Conservation (phyloP, 768 basidiomycete genomes). For the Podaxis sp. region DNA sequence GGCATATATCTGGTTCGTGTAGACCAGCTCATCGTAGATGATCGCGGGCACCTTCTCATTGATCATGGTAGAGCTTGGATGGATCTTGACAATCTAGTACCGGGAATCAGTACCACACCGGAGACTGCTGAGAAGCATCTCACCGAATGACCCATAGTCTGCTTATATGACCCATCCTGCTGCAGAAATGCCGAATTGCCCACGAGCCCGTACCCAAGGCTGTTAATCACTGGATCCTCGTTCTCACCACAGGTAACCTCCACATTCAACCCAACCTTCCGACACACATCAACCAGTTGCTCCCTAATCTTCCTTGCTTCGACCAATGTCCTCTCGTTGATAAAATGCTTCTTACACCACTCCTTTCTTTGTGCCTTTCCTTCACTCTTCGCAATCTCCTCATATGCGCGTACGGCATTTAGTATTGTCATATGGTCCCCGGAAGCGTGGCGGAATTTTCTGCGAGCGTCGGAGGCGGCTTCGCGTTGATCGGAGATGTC, state of each 20-base stretch:
- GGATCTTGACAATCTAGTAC: constrained; percentile 75
- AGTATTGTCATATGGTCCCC: constrained; percentile 93
- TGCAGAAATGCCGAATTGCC: constrained; percentile 84
- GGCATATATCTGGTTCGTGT: constrained; percentile 85
- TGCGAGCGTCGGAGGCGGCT: constrained; percentile 62
- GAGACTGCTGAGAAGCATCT: constrained; percentile 21
- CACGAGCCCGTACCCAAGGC: constrained; percentile 74
- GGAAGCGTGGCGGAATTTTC: constrained; percentile 77
- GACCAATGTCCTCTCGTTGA: constrained; percentile 79
- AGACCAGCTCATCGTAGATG: constrained; percentile 91
- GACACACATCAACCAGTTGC: constrained; percentile 72
- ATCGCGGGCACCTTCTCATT: constrained; percentile 85
- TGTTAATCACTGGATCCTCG: constrained; percentile 67
- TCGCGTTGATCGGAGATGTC: constrained; percentile 78
- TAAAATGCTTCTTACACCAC: constrained; percentile 84
- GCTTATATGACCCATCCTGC: constrained; percentile 87
- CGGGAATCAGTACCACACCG: background rate
- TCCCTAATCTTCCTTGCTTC: constrained; percentile 79
- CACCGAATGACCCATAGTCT: constrained; percentile 69
- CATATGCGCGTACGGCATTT: constrained; percentile 81
- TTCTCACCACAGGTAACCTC: constrained; percentile 57
- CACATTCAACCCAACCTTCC: constrained; percentile 60
- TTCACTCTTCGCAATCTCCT: constrained; percentile 57
- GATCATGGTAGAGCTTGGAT: constrained; percentile 81
- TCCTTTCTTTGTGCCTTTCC: constrained; percentile 49